These are phyloP conservation scores for Strobilomyces confusus DNA, from an alignment of 768 basidiomycete species.

Conservation along the genomic window DNA sequence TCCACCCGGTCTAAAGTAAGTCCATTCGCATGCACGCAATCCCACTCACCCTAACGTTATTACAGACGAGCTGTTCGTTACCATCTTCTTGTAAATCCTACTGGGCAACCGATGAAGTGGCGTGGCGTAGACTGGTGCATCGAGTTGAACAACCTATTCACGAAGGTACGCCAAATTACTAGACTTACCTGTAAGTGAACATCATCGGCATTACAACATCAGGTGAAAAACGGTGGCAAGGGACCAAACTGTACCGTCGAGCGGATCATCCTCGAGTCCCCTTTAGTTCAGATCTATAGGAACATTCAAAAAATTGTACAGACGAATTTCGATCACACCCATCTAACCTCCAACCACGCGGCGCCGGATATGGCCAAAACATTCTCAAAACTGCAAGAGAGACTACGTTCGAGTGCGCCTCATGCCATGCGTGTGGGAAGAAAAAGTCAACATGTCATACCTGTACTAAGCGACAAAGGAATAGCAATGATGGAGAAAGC, in stretches of 20 bases:
- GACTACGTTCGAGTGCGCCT: too few species aligned
- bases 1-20: too few species aligned
- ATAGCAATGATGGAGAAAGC: neutral
- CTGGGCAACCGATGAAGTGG: neutral
- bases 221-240: neutral
- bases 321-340: neutral
- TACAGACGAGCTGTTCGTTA: neutral
- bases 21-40: too few species aligned
- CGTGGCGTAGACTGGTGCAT: neutral
- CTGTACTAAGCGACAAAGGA: neutral
- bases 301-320: neutral
- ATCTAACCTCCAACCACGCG: neutral
- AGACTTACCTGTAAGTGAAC: too few species aligned
- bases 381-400: too few species aligned
- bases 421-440: too few species aligned
- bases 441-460: neutral
- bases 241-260: neutral
- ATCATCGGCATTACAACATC: too few species aligned
- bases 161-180: too few species aligned
- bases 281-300: neutral
- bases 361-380: neutral
- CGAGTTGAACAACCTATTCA: neutral
- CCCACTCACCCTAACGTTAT: too few species aligned
- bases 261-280: too few species aligned
- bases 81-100: neutral